These are phyloP conservation scores for Phytophthora colocasiae DNA, from an alignment of 352 stramenopile species.

Conservation along the genomic window DNA sequence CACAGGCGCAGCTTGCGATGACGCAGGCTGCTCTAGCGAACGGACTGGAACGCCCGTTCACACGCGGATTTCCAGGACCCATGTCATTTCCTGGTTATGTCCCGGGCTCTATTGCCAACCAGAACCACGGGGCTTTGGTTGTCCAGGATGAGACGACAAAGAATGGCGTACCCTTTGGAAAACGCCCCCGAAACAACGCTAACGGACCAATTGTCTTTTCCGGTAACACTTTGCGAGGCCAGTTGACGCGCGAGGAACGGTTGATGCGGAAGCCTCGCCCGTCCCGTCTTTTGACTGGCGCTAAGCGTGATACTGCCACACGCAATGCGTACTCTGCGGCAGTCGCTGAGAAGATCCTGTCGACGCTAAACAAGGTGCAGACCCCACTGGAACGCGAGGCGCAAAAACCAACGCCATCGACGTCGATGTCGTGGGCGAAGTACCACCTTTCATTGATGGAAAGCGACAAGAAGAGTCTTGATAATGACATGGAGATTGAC, in stretches of 20 bases:
- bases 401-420: conserved; percentile 77
- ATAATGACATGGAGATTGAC: conserved; percentile 37
- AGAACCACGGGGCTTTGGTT: conserved; percentile 33
- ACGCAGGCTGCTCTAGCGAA: conserved; percentile 60
- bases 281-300: conserved; percentile 78
- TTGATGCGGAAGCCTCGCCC: conserved; percentile 63
- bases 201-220: conserved; percentile 52
- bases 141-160: conserved; percentile 28
- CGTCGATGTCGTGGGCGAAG: conserved; percentile 86
- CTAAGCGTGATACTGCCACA: conserved; percentile 59
- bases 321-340: conserved; percentile 79
- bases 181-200: conserved; percentile 52
- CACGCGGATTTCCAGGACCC: conserved; percentile 33
- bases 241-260: conserved; percentile 61
- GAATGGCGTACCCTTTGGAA: conserved; percentile 46
- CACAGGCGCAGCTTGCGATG: conserved; percentile 61
- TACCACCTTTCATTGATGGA: conserved; percentile 76
- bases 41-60: conserved; percentile 46
- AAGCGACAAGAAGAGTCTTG: conserved; percentile 22
- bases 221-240: conserved; percentile 36
- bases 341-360: conserved; percentile 81
- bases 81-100: conserved; percentile 47
- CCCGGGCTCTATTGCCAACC: conserved; percentile 42
- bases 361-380: conserved; percentile 84
- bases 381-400: conserved; percentile 76